Evolutionary conservation across 208 protist species (phyloP).

Genomic region (Crithidia fasciculata): DNA sequence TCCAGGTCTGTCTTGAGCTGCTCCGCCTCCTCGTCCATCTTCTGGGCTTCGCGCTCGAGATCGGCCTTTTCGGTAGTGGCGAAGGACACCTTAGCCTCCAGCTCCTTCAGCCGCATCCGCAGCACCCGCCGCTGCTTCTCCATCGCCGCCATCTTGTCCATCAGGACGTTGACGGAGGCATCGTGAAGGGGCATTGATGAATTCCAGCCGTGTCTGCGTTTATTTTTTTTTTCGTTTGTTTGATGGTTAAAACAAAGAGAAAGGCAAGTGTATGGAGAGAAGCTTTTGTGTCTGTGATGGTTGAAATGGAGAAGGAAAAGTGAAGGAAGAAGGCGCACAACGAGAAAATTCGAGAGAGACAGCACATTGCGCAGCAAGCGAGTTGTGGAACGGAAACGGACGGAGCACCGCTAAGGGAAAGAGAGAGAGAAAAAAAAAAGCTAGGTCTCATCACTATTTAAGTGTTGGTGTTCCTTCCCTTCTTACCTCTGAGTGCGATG

Average conservation of each 20-base stretch:
- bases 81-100: slow-evolving; percentile 62
- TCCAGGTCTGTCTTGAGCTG: slow-evolving; percentile 63
- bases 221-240: not conserved
- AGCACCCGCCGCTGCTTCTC: slow-evolving; percentile 77
- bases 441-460: too few species aligned
- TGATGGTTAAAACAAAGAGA: slow-evolving; percentile 16
- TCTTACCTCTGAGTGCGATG: too few species aligned
- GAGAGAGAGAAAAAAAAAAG: too few species aligned
- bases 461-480: too few species aligned
- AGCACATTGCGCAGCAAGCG: too few species aligned
- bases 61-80: slow-evolving; percentile 55
- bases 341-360: too few species aligned
- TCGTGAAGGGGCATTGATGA: slow-evolving; percentile 36
- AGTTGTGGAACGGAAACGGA: too few species aligned
- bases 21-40: slow-evolving; percentile 47
- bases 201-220: too few species aligned
- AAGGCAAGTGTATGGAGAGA: not conserved
- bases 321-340: too few species aligned
- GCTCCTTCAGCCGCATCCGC: slow-evolving; percentile 72
- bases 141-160: slow-evolving; percentile 79
- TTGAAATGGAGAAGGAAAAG: too few species aligned
- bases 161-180: slow-evolving; percentile 53
- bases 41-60: slow-evolving; percentile 35
- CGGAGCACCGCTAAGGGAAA: too few species aligned
- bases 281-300: not conserved